Percentiles rank a stretch among this genome's conserved stretches.
phyloP scores from a whole-genome alignment of 345 rosid species.

The Ailanthus altissimus region DNA sequence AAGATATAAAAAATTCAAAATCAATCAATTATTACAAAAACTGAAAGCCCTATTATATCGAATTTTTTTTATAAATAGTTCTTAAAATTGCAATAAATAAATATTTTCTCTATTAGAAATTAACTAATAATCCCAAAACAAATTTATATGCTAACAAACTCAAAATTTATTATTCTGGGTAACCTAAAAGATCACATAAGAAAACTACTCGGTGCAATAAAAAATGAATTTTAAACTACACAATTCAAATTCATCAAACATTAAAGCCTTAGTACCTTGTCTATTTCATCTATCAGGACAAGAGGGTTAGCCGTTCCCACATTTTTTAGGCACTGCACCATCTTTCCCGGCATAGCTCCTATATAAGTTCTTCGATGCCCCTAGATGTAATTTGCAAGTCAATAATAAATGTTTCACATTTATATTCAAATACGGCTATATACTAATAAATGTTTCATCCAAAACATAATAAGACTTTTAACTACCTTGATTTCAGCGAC shows the following conservation, averaged over 20 bases:
- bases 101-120: not conserved
- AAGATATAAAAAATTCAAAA: not conserved
- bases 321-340: conserved; percentile 98
- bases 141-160: not conserved
- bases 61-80: no score
- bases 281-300: conserved; percentile 97
- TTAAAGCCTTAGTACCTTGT: conserved; percentile 60
- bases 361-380: conserved; percentile 99
- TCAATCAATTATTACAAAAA: not conserved
- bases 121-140: not conserved
- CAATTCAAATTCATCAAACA: conserved; percentile 16
- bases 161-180: conserved; percentile 2
- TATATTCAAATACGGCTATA: not conserved
- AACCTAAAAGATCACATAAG: not conserved
- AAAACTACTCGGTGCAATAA: not conserved
- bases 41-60: not conserved
- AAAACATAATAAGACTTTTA: conserved; percentile 1
- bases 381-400: conserved; percentile 43
- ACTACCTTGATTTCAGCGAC: conserved; percentile 99
- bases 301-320: conserved; percentile 99
- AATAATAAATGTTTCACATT: conserved; percentile 15
- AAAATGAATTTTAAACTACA: not conserved
- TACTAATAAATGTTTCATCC: conserved; percentile 10
- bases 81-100: not conserved
- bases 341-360: conserved; percentile 99